Evolutionary conservation across 2,329 filamentous ascomycete genomes (phyloP), one percentile per base, ranked within the genome.

Genomic region (Stachybotrys echinatus): DNA sequence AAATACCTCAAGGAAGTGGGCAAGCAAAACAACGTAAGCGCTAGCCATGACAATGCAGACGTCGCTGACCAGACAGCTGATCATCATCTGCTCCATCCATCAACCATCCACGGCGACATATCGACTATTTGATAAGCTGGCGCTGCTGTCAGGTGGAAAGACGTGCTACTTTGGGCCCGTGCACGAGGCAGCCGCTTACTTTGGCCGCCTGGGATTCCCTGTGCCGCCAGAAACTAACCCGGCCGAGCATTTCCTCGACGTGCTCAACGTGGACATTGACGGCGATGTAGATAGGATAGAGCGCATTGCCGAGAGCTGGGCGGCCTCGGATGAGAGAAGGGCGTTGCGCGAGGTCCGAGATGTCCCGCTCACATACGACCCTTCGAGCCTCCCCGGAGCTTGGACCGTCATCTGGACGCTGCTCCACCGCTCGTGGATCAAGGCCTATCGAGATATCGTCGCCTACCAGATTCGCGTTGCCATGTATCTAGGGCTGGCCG

Each of bases 61-160:
- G 14, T 34, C 27, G 27, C 27, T 34, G 27, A 34, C 27, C 27
- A 8, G 5, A 7, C 38, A 40, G 38, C 74, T 94, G 52, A 82
- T 94, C 51, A 82, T 94, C 23, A 83, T 95, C 52, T 87, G 87
- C 4, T 89, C 86, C 38, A 94, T 95, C 53, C 90, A 95, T 64
- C 90, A 95, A 62, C 90, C 90, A 0, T 92, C 88, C 0, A 88
- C 88, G 0, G 79, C 84, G 0, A 92, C 87, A 0, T 95, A 90
- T 58, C 78, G 85, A 54, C 79, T 91, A 12, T 95, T 95, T 57
- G 89, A 95, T 63, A 89, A 88, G 63, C 72, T 95, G 0, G 71
- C 89, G 37, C 76, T 95, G 2, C 74, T 95, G 1, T 91, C 88
- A 0, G 72, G 71, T 3, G 89, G 89, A 18, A 80, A 76, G 50